Conservation (phyloP, 176 grass and related monocot species). For the Sorghum bicolor region DNA sequence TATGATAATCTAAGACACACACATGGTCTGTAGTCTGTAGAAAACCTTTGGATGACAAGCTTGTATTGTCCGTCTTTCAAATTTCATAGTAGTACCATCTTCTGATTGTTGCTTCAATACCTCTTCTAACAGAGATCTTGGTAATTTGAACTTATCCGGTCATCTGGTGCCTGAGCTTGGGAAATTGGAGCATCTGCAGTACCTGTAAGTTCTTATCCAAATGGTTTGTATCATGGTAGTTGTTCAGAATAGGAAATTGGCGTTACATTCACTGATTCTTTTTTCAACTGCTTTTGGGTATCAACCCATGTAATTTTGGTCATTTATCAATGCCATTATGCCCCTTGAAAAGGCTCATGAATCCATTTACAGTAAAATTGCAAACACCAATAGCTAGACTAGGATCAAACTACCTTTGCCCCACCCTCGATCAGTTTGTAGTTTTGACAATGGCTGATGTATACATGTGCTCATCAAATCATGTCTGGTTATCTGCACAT, state of each 20-base stretch:
- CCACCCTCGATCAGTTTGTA: neutral
- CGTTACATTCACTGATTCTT: neutral
- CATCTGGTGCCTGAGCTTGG: conserved; percentile 88
- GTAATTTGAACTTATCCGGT: conserved; percentile 86
- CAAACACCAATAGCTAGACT: neutral
- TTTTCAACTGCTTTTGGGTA: neutral
- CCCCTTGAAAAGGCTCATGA: neutral
- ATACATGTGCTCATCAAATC: neutral
- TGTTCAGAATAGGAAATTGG: neutral
- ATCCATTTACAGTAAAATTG: neutral
- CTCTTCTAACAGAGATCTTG: conserved; percentile 63
- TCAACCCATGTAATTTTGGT: neutral
- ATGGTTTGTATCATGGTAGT: conserved; percentile 9
- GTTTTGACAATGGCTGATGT: neutral
- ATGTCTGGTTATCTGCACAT: conserved; percentile 5
- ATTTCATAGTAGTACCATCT: conserved; percentile 9
- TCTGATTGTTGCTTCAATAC: conserved; percentile 36
- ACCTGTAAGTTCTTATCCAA: conserved; percentile 70
- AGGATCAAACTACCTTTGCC: neutral
- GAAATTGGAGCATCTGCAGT: conserved; percentile 80
- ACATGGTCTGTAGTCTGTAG: neutral
- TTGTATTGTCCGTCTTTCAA: conserved; percentile 16
- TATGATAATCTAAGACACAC: neutral
- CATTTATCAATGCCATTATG: neutral
- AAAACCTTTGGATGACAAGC: neutral